A percentile compares a stretch with the other conserved stretches of the same genome.
These are phyloP conservation scores for Apiosordaria backusii DNA, from an alignment of 495 filamentous ascomycete species.

Conservation along the genomic window DNA sequence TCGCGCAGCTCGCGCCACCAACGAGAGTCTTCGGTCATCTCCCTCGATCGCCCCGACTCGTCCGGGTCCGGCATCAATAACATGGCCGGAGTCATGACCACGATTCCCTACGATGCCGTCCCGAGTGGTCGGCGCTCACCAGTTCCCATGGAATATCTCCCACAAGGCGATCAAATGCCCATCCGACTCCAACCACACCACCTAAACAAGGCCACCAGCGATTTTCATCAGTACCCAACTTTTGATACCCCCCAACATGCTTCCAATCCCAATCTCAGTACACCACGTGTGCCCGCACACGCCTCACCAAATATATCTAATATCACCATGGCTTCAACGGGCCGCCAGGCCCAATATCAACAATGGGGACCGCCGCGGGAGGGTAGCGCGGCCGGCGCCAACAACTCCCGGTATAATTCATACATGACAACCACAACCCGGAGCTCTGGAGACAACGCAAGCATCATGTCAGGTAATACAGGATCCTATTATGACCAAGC, in stretches of 20 bases:
- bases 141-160: conserved; percentile 71
- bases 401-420: conserved; percentile 60
- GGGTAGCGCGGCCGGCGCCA: conserved; percentile 47
- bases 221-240: conserved; percentile 88
- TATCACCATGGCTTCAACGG: conserved; percentile 65
- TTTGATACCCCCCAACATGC: conserved; percentile 52
- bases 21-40: conserved; percentile 72
- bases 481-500: conserved; percentile 66
- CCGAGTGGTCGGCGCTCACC: conserved; percentile 64
- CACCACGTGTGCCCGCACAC: conserved; percentile 68
- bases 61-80: conserved; percentile 57
- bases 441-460: conserved; percentile 43
- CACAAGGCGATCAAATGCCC: conserved; percentile 62
- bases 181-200: conserved; percentile 72
- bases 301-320: conserved; percentile 38
- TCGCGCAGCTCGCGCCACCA: conserved; percentile 78
- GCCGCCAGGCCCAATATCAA: conserved; percentile 67
- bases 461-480: conserved; percentile 65
- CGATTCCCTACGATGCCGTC: conserved; percentile 84
- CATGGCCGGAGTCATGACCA: conserved; percentile 81
- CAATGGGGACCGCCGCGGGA: conserved; percentile 66
- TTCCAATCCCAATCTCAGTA: conserved; percentile 57
- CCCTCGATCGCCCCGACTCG: conserved; percentile 59
- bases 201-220: conserved; percentile 68
- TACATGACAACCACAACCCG: conserved; percentile 52